Percentiles rank a stretch among this genome's conserved stretches.
phyloP scores from a whole-genome alignment of 1,284 basidiomycete genomes.

The Puccinia triticina region DNA sequence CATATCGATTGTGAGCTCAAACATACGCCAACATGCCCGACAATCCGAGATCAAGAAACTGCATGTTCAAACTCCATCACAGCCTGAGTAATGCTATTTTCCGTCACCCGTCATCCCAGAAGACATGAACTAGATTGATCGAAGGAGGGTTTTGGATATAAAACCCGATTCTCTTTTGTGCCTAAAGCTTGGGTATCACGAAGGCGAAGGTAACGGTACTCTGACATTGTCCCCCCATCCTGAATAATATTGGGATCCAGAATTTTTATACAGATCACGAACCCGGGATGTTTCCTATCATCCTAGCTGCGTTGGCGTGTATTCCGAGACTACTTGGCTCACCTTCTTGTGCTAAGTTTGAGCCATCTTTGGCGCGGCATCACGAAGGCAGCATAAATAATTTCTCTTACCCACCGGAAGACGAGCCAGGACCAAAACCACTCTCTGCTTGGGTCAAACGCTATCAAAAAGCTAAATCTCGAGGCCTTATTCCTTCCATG shows the following conservation, averaged over 20 bases:
- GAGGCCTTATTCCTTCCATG: conserved; percentile 73
- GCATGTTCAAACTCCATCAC: not conserved
- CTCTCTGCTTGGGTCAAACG: conserved; percentile 73
- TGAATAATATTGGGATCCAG: not conserved
- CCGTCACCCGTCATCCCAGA: not conserved
- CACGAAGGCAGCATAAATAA: not conserved
- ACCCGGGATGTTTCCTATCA: conserved; percentile 5
- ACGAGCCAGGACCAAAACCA: conserved; percentile 53
- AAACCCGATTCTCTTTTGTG: not conserved
- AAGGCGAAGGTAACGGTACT: not conserved
- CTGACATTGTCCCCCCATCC: not conserved
- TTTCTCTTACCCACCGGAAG: conserved; percentile 35
- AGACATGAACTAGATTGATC: not conserved
- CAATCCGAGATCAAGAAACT: not conserved
- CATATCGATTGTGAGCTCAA: conserved; percentile 16
- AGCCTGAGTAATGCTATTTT: not conserved
- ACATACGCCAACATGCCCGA: conserved; percentile 25
- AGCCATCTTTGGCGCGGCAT: not conserved
- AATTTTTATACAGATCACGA: not conserved
- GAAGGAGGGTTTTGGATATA: not conserved
- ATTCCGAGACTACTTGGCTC: conserved; percentile 6
- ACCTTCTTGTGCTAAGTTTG: not conserved
- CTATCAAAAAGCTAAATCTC: conserved; percentile 67
- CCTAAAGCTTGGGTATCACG: not conserved
- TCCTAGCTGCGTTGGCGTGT: conserved; percentile 12